phyloP scores from a whole-genome alignment of 2,329 filamentous ascomycete species.

The Ascochyta fabae region DNA sequence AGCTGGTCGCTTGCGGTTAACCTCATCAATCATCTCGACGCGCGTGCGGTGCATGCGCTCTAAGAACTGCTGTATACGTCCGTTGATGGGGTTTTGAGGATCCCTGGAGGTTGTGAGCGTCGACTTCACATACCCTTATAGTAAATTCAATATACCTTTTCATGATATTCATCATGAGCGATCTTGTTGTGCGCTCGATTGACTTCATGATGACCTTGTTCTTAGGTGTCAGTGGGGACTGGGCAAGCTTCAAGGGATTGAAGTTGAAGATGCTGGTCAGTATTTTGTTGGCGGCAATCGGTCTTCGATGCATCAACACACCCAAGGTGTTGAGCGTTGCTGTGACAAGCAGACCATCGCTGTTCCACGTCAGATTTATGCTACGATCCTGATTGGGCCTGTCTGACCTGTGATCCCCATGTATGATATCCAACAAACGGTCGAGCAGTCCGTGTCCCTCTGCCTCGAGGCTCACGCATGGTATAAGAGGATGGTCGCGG shows the following conservation, averaged over 20 bases:
- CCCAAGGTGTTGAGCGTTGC: slow-evolving; percentile 89
- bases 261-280: slow-evolving; percentile 85
- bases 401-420: slow-evolving; percentile 82
- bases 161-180: slow-evolving; percentile 80
- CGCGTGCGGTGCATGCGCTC: slow-evolving; percentile 81
- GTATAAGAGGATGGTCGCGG: slow-evolving; percentile 79
- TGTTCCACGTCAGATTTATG: slow-evolving; percentile 51
- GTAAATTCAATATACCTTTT: slow-evolving; percentile 66
- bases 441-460: slow-evolving; percentile 92
- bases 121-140: background rate
- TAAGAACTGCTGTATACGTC: slow-evolving; percentile 84
- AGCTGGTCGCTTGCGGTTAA: slow-evolving; percentile 76
- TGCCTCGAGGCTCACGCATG: slow-evolving; percentile 83
- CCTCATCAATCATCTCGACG: slow-evolving; percentile 79
- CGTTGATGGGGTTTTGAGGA: slow-evolving; percentile 75
- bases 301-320: slow-evolving; percentile 80
- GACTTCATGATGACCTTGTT: slow-evolving; percentile 85
- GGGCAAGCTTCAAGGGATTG: slow-evolving; percentile 84
- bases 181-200: slow-evolving; percentile 90
- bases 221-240: slow-evolving; percentile 76
- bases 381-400: slow-evolving; percentile 17
- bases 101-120: slow-evolving; percentile 61
- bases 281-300: slow-evolving; percentile 83
- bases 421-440: slow-evolving; percentile 81
- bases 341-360: slow-evolving; percentile 87